These are phyloP conservation scores for Chaetoceros tenuissimus DNA, from an alignment of 108 stramenopile genomes.

Conservation along the genomic window DNA sequence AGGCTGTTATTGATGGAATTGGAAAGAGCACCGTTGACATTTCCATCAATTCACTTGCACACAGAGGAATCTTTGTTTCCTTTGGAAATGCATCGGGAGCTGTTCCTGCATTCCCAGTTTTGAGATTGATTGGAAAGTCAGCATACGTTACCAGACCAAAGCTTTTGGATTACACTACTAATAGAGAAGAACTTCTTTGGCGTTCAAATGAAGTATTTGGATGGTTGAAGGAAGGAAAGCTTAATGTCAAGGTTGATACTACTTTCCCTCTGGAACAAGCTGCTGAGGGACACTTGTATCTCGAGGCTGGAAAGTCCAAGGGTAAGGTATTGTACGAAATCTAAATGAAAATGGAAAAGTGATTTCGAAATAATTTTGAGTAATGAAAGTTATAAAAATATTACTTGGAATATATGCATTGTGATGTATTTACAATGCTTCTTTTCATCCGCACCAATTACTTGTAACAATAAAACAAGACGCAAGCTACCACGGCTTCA, in stretches of 20 bases:
- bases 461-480: too few species aligned
- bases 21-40: constrained; percentile 75
- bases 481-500: too few species aligned
- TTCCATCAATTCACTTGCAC: constrained; percentile 61
- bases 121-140: constrained; percentile 60
- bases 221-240: constrained; percentile 63
- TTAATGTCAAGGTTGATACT: constrained; percentile 63
- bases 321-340: constrained; percentile 73
- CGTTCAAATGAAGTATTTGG: constrained; percentile 62
- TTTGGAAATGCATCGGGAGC: constrained; percentile 87
- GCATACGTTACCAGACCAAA: constrained; percentile 79
- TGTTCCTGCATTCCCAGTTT: constrained; percentile 73
- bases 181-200: constrained; percentile 52
- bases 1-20: constrained; percentile 78
- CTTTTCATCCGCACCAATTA: too few species aligned
- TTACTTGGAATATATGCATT: too few species aligned
- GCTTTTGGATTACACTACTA: constrained; percentile 63
- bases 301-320: constrained; percentile 68
- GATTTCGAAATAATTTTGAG: too few species aligned
- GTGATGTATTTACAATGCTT: too few species aligned
- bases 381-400: too few species aligned
- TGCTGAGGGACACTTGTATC: constrained; percentile 59
- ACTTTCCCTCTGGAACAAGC: constrained; percentile 56
- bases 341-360: too few species aligned
- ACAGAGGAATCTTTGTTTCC: constrained; percentile 71